Evolutionary conservation across 1,139 yeast genomes (phyloP).

Genomic region (Geotrichum histeridarum): DNA sequence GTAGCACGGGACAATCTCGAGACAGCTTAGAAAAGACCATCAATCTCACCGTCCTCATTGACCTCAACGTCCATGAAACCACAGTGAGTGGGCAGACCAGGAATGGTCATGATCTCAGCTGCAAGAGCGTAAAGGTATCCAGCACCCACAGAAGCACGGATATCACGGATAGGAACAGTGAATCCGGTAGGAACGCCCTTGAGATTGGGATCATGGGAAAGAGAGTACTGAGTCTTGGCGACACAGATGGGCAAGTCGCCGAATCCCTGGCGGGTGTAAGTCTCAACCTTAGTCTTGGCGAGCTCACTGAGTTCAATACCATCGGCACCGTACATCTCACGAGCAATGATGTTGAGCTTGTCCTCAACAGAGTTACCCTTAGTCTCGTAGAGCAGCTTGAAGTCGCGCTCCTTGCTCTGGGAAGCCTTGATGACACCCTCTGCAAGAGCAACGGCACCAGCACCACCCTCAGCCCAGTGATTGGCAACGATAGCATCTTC

Average conservation of each 20-base stretch:
- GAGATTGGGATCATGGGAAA: constrained; percentile 87
- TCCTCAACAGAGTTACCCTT: constrained; percentile 68
- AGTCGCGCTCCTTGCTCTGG: constrained; percentile 47
- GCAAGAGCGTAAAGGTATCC: constrained; percentile 95
- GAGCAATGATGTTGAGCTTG: constrained; percentile 78
- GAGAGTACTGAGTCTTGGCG: constrained; percentile 95
- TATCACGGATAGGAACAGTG: constrained; percentile 89
- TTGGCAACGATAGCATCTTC: constrained; percentile 86
- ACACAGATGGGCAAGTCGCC: constrained; percentile 91
- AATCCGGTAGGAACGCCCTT: constrained; percentile 96
- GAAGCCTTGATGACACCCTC: constrained; percentile 77
- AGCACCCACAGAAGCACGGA: constrained; percentile 92
- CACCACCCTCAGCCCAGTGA: constrained; percentile 98
- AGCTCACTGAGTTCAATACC: constrained; percentile 81
- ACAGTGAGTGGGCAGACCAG: constrained; percentile 94
- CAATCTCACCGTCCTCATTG: constrained; percentile 87
- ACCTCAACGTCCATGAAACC: constrained; percentile 98
- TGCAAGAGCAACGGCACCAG: constrained; percentile 86
- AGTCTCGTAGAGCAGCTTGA: constrained; percentile 69
- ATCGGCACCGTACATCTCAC: constrained; percentile 90
- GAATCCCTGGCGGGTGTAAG: constrained; percentile 85
- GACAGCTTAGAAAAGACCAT: constrained; percentile 68
- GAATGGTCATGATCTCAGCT: constrained; percentile 95
- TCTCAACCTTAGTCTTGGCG: constrained; percentile 78
- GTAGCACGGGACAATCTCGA: neutral